These are phyloP conservation scores for Saccharomyces hybrid DNA, from an alignment of 1,139 yeast species.

Conservation along the genomic window DNA sequence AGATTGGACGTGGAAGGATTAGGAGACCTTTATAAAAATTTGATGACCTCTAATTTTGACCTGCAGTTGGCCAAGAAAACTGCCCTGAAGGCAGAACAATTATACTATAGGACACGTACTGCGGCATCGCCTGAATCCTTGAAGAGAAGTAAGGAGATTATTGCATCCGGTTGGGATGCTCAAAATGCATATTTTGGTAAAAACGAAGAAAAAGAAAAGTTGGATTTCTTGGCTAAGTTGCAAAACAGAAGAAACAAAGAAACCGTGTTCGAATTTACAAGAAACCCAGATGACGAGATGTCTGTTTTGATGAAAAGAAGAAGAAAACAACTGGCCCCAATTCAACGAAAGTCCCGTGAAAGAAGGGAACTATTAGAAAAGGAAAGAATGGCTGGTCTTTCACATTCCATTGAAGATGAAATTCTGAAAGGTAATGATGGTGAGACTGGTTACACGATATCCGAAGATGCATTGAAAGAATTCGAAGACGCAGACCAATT, in stretches of 20 bases:
- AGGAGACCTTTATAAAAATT: constrained; percentile 62
- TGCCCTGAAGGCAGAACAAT: constrained; percentile 77
- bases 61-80: constrained; percentile 58
- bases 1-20: constrained; percentile 60
- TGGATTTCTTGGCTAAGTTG: constrained; percentile 62
- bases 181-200: constrained; percentile 74
- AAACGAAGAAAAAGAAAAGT: constrained; percentile 65
- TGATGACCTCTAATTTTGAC: constrained; percentile 64
- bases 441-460: constrained; percentile 51
- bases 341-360: constrained; percentile 72
- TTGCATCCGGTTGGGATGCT: constrained; percentile 82
- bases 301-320: constrained; percentile 81
- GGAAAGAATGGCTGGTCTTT: constrained; percentile 70
- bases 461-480: constrained; percentile 47
- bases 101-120: constrained; percentile 78
- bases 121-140: constrained; percentile 82
- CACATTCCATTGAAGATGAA: constrained; percentile 69
- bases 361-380: constrained; percentile 60
- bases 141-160: constrained; percentile 74
- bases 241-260: constrained; percentile 66
- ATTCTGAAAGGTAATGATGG: constrained; percentile 45
- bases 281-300: constrained; percentile 59
- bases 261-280: constrained; percentile 85
- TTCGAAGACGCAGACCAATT: constrained; percentile 60
- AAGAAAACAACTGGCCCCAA: constrained; percentile 81